Percentiles rank a stretch among this genome's conserved stretches.
Conservation (phyloP, 257 asterid genomes). For the Nicotiana tomentosiformis region DNA sequence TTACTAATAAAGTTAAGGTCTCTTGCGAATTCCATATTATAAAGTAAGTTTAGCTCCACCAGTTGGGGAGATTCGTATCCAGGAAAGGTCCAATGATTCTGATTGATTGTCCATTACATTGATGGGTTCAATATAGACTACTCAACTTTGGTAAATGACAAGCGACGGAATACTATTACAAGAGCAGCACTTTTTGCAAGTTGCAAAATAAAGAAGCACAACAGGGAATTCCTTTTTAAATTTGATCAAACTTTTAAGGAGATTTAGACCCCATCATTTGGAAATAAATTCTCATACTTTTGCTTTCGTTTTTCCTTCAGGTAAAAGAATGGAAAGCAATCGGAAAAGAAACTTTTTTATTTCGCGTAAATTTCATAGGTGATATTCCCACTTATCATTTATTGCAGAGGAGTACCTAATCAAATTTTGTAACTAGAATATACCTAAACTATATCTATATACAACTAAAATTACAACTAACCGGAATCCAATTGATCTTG, state of each 20-base stretch:
- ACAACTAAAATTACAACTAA: too few relatives aligned
- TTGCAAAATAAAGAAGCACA: slow-evolving; percentile 3
- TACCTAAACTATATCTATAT: neutral
- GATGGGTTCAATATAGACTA: slow-evolving; percentile 3
- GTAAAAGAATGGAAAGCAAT: too few relatives aligned
- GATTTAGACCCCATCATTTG: neutral
- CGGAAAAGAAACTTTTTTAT: too few relatives aligned
- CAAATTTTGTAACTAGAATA: neutral
- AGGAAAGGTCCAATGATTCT: neutral
- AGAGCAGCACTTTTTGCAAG: neutral
- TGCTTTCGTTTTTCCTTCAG: too few relatives aligned
- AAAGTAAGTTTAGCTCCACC: slow-evolving; percentile 4
- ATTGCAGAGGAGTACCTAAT: neutral
- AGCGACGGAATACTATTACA: neutral
- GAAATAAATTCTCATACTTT: too few relatives aligned
- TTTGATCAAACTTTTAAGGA: neutral
- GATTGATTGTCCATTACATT: neutral
- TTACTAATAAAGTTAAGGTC: neutral
- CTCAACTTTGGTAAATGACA: slow-evolving; percentile 6
- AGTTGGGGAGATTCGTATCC: slow-evolving; percentile 8
- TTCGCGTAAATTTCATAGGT: neutral
- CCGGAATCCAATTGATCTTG: neutral
- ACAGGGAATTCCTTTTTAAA: neutral
- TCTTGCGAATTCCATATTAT: neutral
- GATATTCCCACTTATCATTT: neutral